These are phyloP conservation scores for Sordaria brevicollis DNA, from an alignment of 495 filamentous ascomycete genomes.

Conservation along the genomic window DNA sequence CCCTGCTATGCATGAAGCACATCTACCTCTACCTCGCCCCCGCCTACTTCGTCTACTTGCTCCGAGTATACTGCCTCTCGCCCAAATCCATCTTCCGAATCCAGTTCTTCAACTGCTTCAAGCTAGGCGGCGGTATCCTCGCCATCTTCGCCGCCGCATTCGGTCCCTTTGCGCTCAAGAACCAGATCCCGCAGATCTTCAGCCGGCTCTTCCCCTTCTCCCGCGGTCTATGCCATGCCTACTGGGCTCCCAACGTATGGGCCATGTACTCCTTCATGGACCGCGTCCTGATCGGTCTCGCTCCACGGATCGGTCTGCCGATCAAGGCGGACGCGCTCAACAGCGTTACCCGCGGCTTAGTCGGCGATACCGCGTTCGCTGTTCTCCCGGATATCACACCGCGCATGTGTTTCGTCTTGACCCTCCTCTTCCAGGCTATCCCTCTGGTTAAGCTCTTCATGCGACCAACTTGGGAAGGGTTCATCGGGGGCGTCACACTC, in stretches of 20 bases:
- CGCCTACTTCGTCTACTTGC: conserved; percentile 86
- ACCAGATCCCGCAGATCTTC: conserved; percentile 79
- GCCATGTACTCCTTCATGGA: conserved; percentile 92
- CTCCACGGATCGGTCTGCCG: conserved; percentile 62
- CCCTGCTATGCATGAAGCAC: conserved; percentile 86
- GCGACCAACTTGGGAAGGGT: conserved; percentile 72
- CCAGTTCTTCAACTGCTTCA: conserved; percentile 65
- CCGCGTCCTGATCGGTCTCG: conserved; percentile 70
- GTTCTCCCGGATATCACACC: conserved; percentile 81
- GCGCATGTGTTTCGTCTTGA: conserved; percentile 68
- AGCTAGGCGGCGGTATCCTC: conserved; percentile 64
- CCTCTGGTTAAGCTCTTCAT: conserved; percentile 74
- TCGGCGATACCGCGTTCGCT: conserved; percentile 93
- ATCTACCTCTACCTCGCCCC: conserved; percentile 96
- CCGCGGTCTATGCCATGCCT: conserved; percentile 86
- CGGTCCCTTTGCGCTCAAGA: conserved; percentile 76
- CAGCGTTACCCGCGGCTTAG: conserved; percentile 84
- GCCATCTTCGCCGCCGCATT: conserved; percentile 75
- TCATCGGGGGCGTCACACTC: conserved; percentile 83
- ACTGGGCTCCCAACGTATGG: conserved; percentile 98
- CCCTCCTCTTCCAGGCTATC: conserved; percentile 71
- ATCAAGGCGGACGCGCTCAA: conserved; percentile 65
- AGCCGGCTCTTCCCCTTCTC: conserved; percentile 89
- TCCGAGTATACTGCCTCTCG: conserved; percentile 81
- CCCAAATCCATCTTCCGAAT: conserved; percentile 65